Evolutionary conservation across 129 eudicot species (phyloP), one percentile per base, ranked within the genome.

Genomic region (Daucus carota): DNA sequence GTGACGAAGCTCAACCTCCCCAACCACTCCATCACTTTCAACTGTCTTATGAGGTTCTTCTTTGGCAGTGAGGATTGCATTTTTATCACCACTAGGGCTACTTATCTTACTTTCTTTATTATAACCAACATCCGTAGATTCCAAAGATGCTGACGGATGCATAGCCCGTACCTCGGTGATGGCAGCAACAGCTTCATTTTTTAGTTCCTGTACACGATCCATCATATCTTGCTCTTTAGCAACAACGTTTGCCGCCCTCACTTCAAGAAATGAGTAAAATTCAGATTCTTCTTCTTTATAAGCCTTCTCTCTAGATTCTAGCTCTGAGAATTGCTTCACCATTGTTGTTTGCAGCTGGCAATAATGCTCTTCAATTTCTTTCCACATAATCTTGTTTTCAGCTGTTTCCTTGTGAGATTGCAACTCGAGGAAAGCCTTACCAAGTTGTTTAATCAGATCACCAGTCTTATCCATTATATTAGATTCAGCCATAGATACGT

Each of bases 121-220:
- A 12, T 77, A 78, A 46, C 46, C 73, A 18, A 63, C 77, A 70
- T 80, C 84, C 45, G 63, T 47, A 13, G 82, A 22, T n/a, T 70
- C 85, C 78, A 77, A 22, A 57, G 86, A 50, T 33, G 75, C 87
- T 20, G 84, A 74, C 12, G 34, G 82, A 60, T 81, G 77, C 44
- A 8, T 76, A 70, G 79, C 80, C 65, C 83, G 76, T 33, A 85
- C 75, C 57, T 81, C 86, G 1, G 72, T 44, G 77, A 88, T 88
- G 73, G 84, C 80, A 52, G 88, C 80, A 45, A 85, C 87, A n/a
- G 92, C 89, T 57, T 82, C 81, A 80, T 88, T 87, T 83, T 88
- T 88, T 38, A 88, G 80, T 42, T 79, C 82, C 75, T 88, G 92
- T 59, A 88, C 68, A 16, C 78, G 85, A 71, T 85, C 92, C 80